phyloP scores from a whole-genome alignment of 257 asterid species.

The Jaltomata sinuosa region DNA sequence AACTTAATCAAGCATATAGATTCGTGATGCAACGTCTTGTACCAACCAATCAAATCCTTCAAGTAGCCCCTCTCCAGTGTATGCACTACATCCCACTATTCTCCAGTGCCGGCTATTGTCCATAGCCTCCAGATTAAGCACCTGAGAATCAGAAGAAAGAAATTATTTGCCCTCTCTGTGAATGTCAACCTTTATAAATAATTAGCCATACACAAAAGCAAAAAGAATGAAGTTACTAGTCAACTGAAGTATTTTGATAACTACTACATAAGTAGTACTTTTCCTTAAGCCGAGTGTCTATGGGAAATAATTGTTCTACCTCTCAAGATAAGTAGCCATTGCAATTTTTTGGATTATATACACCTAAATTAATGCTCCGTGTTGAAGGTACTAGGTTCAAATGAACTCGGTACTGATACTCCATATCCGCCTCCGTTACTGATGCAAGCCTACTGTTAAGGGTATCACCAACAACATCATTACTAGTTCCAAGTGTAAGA shows the following conservation, averaged over 20 bases:
- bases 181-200: not conserved
- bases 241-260: not conserved
- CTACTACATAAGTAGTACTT: no score
- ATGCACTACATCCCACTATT: slow-evolving; percentile 93
- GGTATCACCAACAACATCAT: not conserved
- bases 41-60: slow-evolving; percentile 93
- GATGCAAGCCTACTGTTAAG: not conserved
- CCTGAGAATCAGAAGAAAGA: slow-evolving; percentile 31
- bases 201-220: not conserved
- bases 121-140: slow-evolving; percentile 75
- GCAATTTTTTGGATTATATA: no score
- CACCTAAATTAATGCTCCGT: no score
- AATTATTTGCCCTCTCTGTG: not conserved
- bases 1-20: slow-evolving; percentile 62
- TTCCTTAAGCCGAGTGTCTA: no score
- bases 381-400: no score
- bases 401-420: no score
- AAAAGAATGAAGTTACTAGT: not conserved
- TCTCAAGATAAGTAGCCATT: no score
- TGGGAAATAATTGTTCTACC: no score
- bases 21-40: slow-evolving; percentile 89
- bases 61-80: slow-evolving; percentile 82
- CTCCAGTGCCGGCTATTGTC: slow-evolving; percentile 90
- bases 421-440: no score
- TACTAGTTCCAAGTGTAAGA: not conserved